A percentile compares a stretch with the other conserved stretches of the same genome.
Conservation (phyloP, 306 rosid genomes). For the Castanopsis chinensis region DNA sequence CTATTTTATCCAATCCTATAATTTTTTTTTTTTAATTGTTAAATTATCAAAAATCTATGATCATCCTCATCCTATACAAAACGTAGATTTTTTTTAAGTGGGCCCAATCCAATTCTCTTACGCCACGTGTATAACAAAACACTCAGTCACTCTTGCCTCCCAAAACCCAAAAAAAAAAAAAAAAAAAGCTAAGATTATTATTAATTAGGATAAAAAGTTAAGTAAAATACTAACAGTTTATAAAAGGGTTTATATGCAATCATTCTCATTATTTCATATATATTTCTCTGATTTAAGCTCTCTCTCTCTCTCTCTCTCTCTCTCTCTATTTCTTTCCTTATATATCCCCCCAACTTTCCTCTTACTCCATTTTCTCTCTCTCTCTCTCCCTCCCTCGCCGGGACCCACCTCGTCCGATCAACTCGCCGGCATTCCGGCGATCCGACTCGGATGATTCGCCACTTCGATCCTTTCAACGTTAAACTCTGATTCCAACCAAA, state of each 20-base stretch:
- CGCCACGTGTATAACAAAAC: no score
- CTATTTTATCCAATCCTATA: no score
- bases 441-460: constrained; percentile 42
- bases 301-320: constrained; percentile 3
- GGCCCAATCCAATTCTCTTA: no score
- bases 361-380: constrained; percentile 2
- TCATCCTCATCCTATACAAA: no score
- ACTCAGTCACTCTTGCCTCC: no score
- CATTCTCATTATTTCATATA: not conserved
- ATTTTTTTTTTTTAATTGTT: no score
- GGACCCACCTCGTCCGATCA: constrained; percentile 42
- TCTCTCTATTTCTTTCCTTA: constrained; percentile 5
- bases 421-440: constrained; percentile 48
- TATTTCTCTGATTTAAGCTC: constrained; percentile 1
- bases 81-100: no score
- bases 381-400: constrained; percentile 50
- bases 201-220: not conserved
- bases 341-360: constrained; percentile 32
- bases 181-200: not conserved
- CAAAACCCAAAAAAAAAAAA: not conserved
- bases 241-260: not conserved
- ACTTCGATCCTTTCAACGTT: constrained; percentile 34
- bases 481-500: constrained; percentile 17
- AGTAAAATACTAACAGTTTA: not conserved
- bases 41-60: no score